phyloP scores from a whole-genome alignment of 2,329 filamentous ascomycete genomes.

The Ascochyta viciae-villosae region DNA sequence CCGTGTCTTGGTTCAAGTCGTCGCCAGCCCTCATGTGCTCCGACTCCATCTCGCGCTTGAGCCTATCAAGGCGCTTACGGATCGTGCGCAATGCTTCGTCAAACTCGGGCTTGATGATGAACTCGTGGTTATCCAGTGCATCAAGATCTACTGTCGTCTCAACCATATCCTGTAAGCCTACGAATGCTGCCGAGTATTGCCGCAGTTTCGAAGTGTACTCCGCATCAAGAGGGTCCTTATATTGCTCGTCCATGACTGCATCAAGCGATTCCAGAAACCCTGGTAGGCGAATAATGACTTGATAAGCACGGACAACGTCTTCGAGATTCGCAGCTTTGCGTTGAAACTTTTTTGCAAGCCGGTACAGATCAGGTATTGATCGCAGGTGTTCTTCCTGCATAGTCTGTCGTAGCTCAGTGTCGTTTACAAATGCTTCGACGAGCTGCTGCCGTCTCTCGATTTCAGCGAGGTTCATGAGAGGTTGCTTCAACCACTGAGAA shows the following conservation, averaged over 20 bases:
- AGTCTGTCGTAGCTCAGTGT: constrained; percentile 91
- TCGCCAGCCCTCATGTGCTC: constrained; percentile 79
- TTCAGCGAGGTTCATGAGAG: constrained; percentile 86
- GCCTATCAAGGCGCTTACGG: constrained; percentile 85
- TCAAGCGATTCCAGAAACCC: constrained; percentile 90
- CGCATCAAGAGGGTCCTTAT: constrained; percentile 83
- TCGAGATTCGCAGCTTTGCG: constrained; percentile 89
- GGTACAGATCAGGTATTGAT: constrained; percentile 91
- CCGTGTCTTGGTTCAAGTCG: constrained; percentile 88
- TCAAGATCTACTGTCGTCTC: constrained; percentile 97
- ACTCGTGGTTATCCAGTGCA: constrained; percentile 94
- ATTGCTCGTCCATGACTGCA: constrained; percentile 92
- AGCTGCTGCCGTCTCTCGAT: constrained; percentile 92
- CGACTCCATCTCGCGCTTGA: constrained; percentile 80
- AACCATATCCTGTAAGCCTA: constrained; percentile 94
- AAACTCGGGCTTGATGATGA: constrained; percentile 98
- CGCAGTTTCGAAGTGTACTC: constrained; percentile 84
- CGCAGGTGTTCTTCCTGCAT: constrained; percentile 97
- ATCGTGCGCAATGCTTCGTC: constrained; percentile 89
- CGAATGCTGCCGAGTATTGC: constrained; percentile 77
- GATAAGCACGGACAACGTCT: constrained; percentile 94
- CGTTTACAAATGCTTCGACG: constrained; percentile 91
- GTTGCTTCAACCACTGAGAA: constrained; percentile 97
- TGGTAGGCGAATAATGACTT: constrained; percentile 89
- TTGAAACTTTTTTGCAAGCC: constrained; percentile 93